Percentiles rank a stretch among this genome's conserved stretches.
phyloP scores from a whole-genome alignment of 2,329 filamentous ascomycete species.

The Didymella segeticola region DNA sequence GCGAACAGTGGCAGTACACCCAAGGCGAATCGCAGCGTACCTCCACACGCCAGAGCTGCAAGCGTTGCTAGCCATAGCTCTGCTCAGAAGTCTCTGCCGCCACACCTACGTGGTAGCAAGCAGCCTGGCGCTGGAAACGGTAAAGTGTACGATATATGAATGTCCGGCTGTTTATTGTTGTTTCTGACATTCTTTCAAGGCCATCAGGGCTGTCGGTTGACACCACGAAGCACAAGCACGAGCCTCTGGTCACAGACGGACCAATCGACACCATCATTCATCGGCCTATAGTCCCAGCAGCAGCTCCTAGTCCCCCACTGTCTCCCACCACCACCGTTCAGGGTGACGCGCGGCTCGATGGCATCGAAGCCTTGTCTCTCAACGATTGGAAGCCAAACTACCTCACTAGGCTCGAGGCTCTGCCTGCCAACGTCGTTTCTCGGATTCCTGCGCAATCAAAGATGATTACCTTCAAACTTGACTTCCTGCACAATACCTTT shows the following conservation, averaged over 20 bases:
- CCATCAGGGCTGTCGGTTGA: background rate
- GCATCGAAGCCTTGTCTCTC: conserved; percentile 21
- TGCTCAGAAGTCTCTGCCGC: conserved; percentile 23
- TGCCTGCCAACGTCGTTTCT: conserved; percentile 13
- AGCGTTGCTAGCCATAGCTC: conserved; percentile 10
- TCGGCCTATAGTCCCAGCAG: conserved; percentile 6
- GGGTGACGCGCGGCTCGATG: background rate
- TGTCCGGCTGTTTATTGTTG: too few species aligned
- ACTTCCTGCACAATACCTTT: conserved; percentile 49
- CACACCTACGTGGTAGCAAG: conserved; percentile 23
- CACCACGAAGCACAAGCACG: conserved; percentile 9
- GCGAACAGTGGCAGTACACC: conserved; percentile 6
- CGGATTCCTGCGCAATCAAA: conserved; percentile 30
- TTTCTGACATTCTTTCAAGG: conserved; percentile 11
- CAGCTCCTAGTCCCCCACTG: conserved; percentile 19
- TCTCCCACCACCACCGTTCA: conserved; percentile 17
- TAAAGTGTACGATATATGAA: conserved; percentile 7
- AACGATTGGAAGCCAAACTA: conserved; percentile 47
- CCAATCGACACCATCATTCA: conserved; percentile 23
- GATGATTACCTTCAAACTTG: conserved; percentile 47
- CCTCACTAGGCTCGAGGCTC: conserved; percentile 40
- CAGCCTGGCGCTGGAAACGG: background rate
- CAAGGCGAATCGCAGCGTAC: conserved; percentile 11
- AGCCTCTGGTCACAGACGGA: conserved; percentile 28
- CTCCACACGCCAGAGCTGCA: conserved; percentile 12